These are phyloP conservation scores for Ricinus communis DNA, from an alignment of 345 rosid species.

Conservation along the genomic window DNA sequence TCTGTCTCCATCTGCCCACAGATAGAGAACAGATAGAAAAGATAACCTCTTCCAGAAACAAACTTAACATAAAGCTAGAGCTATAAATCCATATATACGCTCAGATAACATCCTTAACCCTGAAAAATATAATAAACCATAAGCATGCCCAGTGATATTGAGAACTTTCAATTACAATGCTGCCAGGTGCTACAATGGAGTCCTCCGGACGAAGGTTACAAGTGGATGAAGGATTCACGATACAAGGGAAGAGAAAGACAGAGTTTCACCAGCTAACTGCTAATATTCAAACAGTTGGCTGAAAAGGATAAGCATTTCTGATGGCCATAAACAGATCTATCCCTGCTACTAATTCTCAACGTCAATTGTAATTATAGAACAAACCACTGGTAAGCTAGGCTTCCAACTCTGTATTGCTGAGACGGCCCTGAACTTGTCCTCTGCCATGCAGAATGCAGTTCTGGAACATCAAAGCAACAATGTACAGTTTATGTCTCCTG, in stretches of 20 bases:
- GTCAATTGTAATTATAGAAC: constrained; percentile 6
- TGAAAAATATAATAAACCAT: not conserved
- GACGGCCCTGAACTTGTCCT: constrained; percentile 24
- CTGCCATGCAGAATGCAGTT: constrained; percentile 31
- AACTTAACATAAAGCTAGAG: constrained; percentile 11
- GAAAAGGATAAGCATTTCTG: constrained; percentile 15
- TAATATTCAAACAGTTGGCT: constrained; percentile 3
- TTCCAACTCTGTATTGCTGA: constrained; percentile 21
- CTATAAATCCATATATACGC: not conserved
- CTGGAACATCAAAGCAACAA: constrained; percentile 20
- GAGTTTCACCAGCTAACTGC: constrained; percentile 10
- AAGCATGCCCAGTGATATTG: not conserved
- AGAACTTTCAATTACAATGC: not conserved
- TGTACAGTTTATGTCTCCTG: constrained; percentile 18
- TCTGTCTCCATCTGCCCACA: constrained; percentile 2
- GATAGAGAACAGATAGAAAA: constrained; percentile 9
- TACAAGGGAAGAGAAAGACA: constrained; percentile 4
- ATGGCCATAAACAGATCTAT: constrained; percentile 17
- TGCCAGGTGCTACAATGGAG: not conserved
- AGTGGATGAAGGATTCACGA: not conserved
- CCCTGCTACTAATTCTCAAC: constrained; percentile 23
- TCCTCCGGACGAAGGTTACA: constrained; percentile 4
- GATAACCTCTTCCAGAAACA: constrained; percentile 27
- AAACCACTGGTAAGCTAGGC: constrained; percentile 23
- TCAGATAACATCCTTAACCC: constrained; percentile 1